Evolutionary conservation across 106 monocot genomes (phyloP).

Genomic region (Dendrobium huoshanense): DNA sequence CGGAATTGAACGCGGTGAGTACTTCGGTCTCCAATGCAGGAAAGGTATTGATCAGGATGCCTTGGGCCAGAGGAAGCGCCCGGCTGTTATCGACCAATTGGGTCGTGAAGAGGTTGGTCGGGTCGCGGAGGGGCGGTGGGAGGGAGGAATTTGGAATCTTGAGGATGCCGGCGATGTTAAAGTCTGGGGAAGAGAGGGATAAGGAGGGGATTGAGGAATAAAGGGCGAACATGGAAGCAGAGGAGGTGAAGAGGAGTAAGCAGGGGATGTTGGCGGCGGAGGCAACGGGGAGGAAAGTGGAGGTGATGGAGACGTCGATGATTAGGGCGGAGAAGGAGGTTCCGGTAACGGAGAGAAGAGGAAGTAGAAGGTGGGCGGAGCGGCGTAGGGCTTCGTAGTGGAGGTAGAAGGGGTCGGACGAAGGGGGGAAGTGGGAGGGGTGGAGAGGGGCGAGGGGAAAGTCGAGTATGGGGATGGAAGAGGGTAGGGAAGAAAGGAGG

Average conservation of each 20-base stretch:
- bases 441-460: constrained; percentile 5
- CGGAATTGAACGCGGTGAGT: constrained; percentile 25
- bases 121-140: constrained; percentile 17
- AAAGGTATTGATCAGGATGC: constrained; percentile 52
- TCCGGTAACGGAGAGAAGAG: constrained; percentile 10
- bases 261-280: constrained; percentile 8
- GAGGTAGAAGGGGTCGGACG: constrained; percentile 46
- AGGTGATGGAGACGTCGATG: constrained; percentile 21
- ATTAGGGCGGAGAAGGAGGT: constrained; percentile 23
- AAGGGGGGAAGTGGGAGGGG: constrained; percentile 4
- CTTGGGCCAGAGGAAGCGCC: constrained; percentile 4
- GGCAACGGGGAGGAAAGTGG: constrained; percentile 20
- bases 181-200: neutral
- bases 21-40: constrained; percentile 26
- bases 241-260: constrained; percentile 34
- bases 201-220: constrained; percentile 21
- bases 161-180: constrained; percentile 22
- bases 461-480: constrained; percentile 14
- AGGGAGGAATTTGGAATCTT: neutral
- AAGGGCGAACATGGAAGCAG: constrained; percentile 1
- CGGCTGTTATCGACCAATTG: constrained; percentile 25
- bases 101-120: constrained; percentile 16
- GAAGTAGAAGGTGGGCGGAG: constrained; percentile 7
- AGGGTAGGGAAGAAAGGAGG: constrained; percentile 31
- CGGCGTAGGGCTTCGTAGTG: constrained; percentile 34